A percentile compares a stretch with the other conserved stretches of the same genome.
phyloP scores from a whole-genome alignment of 495 filamentous ascomycete species.

The Aspergillus nidulans region DNA sequence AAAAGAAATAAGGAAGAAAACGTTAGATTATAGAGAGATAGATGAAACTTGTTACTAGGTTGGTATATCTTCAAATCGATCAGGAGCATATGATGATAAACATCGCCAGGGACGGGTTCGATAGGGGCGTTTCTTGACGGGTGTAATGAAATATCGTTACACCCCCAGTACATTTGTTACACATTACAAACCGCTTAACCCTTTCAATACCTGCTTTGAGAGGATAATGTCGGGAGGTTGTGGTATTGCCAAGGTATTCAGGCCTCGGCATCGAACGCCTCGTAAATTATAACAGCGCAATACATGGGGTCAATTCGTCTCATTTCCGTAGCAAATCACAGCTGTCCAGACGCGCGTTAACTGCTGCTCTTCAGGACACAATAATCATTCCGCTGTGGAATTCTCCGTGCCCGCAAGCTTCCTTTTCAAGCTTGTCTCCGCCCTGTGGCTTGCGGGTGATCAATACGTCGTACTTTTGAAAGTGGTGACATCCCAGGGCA shows the following conservation, averaged over 20 bases:
- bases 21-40: background rate
- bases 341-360: background rate
- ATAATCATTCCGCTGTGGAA: background rate
- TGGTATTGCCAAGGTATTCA: background rate
- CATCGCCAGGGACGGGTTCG: background rate
- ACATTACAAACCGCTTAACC: too few relatives aligned
- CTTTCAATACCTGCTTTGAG: too few relatives aligned
- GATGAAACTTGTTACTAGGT: background rate
- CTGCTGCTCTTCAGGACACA: background rate
- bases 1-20: too few relatives aligned
- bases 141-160: background rate
- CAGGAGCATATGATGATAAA: background rate
- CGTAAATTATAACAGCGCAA: background rate
- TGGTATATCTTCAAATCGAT: background rate
- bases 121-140: background rate
- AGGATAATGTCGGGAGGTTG: background rate
- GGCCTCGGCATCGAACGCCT: background rate
- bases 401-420: background rate
- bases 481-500: background rate
- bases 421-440: background rate
- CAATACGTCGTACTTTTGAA: background rate
- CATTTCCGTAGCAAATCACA: background rate
- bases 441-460: background rate
- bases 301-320: background rate
- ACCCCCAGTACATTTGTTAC: background rate